Percentiles rank a stretch among this genome's conserved stretches.
phyloP scores from a whole-genome alignment of 805 yeast genomes.

The Yarrowia sp. region DNA sequence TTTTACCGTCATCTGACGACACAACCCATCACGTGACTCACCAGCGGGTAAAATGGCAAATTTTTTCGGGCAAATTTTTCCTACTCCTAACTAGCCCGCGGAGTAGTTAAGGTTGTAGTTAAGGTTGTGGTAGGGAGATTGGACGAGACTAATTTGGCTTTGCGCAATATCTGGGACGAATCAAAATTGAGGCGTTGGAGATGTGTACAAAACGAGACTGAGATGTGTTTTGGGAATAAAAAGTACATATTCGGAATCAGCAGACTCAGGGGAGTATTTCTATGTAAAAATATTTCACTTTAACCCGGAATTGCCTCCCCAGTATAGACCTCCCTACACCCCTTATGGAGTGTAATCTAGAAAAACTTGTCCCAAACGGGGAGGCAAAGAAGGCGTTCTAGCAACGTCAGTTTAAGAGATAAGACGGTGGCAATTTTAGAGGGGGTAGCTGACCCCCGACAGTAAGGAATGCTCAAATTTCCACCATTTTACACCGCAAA shows the following conservation, averaged over 20 bases:
- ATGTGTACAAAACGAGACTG: too few relatives aligned
- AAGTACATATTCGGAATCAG: not conserved
- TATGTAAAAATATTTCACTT: too few relatives aligned
- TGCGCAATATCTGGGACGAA: conserved; percentile 17
- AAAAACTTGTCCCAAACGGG: not conserved
- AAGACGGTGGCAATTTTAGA: not conserved
- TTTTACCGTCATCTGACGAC: too few relatives aligned
- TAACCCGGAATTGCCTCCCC: too few relatives aligned
- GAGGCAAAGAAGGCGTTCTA: not conserved
- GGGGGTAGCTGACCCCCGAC: too few relatives aligned
- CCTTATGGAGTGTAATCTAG: not conserved
- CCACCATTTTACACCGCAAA: not conserved
- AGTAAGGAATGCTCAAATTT: too few relatives aligned
- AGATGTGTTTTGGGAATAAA: not conserved
- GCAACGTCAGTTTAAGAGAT: not conserved
- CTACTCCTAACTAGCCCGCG: not conserved
- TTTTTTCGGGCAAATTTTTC: not conserved
- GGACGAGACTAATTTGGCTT: conserved; percentile 1
- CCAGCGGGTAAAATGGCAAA: not conserved
- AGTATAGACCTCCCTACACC: too few relatives aligned
- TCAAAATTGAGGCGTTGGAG: not conserved
- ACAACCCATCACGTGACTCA: not conserved
- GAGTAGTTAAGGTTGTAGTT: not conserved
- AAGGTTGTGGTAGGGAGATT: conserved; percentile 9
- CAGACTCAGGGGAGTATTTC: not conserved